A percentile compares a stretch with the other conserved stretches of the same genome.
phyloP scores from a whole-genome alignment of 192 early-diverging fungal species.

The Funneliformis geosporum region DNA sequence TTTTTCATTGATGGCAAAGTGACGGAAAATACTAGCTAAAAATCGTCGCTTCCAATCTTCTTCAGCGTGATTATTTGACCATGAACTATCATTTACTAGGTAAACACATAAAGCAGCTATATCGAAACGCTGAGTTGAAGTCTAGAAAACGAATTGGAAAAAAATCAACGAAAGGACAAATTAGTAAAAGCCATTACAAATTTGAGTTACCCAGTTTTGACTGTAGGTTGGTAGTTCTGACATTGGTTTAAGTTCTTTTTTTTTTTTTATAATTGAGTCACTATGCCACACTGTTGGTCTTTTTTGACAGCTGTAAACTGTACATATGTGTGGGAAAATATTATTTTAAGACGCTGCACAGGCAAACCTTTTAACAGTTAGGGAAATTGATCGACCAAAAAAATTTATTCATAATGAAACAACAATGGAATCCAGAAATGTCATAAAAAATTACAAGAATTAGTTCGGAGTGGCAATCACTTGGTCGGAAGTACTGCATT shows the following conservation, averaged over 20 bases:
- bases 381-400: too few species aligned
- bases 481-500: too few species aligned
- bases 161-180: neutral
- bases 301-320: too few species aligned
- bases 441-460: too few species aligned
- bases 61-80: conserved; percentile 17
- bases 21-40: conserved; percentile 8
- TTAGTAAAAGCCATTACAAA: neutral
- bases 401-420: too few species aligned
- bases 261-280: neutral
- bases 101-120: conserved; percentile 14
- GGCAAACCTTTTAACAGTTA: too few species aligned
- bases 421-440: too few species aligned
- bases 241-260: neutral
- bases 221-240: neutral
- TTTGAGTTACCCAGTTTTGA: neutral
- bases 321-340: too few species aligned
- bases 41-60: neutral
- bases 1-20: conserved; percentile 13
- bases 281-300: too few species aligned
- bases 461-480: too few species aligned
- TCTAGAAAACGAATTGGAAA: neutral
- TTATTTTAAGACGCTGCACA: too few species aligned
- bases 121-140: conserved; percentile 19
- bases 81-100: neutral